Evolutionary conservation across 2,329 filamentous ascomycete species (phyloP).

Genomic region (Arthrobotrys megalospora): DNA sequence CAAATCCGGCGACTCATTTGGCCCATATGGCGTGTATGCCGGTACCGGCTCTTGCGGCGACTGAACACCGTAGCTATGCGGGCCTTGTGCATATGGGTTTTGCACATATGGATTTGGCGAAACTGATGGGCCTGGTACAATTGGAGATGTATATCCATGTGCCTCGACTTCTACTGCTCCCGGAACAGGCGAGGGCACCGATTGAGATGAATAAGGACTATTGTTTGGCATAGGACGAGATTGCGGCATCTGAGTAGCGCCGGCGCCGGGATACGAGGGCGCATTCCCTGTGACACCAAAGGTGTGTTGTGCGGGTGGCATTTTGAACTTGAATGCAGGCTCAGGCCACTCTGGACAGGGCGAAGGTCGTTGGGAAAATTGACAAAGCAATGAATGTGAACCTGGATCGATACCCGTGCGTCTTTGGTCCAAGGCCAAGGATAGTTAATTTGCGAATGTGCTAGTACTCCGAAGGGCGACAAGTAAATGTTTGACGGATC

Average conservation of each 20-base stretch:
- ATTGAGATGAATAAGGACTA: background rate
- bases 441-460: background rate
- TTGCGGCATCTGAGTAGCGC: conserved; percentile 7
- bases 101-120: conserved; percentile 1
- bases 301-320: conserved; percentile 52
- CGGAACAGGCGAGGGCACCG: background rate
- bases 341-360: background rate
- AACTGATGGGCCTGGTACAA: background rate
- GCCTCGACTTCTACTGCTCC: background rate
- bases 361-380: background rate
- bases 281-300: conserved; percentile 36
- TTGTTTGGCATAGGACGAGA: conserved; percentile 4
- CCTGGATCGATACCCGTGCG: background rate
- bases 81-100: background rate
- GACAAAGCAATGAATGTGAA: background rate
- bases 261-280: conserved; percentile 32
- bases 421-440: conserved; percentile 4
- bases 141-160: conserved; percentile 11
- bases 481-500: background rate
- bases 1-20: conserved; percentile 42
- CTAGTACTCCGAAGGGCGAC: background rate
- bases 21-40: conserved; percentile 16
- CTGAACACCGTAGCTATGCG: background rate
- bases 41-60: conserved; percentile 38
- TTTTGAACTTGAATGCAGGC: background rate